A percentile compares a stretch with the other conserved stretches of the same genome.
phyloP scores from a whole-genome alignment of 352 stramenopile species.

The Globisporangium sylvaticum region DNA sequence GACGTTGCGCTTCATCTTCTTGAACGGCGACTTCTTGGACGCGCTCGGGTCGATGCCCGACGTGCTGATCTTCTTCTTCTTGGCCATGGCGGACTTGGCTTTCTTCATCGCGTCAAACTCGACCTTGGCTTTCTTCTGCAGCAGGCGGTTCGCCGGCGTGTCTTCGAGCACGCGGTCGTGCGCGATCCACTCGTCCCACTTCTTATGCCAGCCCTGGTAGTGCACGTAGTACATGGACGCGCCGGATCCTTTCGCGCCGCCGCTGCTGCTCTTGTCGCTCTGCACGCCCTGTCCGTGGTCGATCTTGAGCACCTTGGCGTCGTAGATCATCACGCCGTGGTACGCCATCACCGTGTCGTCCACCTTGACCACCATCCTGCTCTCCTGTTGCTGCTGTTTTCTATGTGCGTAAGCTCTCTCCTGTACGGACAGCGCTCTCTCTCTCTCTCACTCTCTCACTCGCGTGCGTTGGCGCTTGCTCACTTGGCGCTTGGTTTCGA shows the following conservation, averaged over 20 bases:
- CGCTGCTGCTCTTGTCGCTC: conserved; percentile 16
- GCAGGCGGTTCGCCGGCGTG: conserved; percentile 43
- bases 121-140: conserved; percentile 50
- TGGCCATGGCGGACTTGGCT: conserved; percentile 32
- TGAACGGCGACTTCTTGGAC: conserved; percentile 67
- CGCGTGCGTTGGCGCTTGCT: background rate
- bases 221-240: conserved; percentile 85
- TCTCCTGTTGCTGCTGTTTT: background rate
- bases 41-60: conserved; percentile 44
- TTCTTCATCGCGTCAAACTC: conserved; percentile 27
- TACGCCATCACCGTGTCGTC: conserved; percentile 71
- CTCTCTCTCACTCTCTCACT: background rate
- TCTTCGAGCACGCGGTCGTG: conserved; percentile 70
- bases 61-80: conserved; percentile 70
- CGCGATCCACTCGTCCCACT: conserved; percentile 90
- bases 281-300: conserved; percentile 64
- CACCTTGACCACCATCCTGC: conserved; percentile 56
- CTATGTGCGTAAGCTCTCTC: background rate
- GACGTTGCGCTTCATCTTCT: conserved; percentile 61
- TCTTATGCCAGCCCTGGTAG: conserved; percentile 90
- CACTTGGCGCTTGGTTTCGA: background rate
- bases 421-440: background rate
- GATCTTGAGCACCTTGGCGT: conserved; percentile 81
- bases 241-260: conserved; percentile 12
- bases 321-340: conserved; percentile 83